A percentile compares a stretch with the other conserved stretches of the same genome.
Conservation (phyloP, 2,329 filamentous ascomycete species). For the Cercospora zeina region DNA sequence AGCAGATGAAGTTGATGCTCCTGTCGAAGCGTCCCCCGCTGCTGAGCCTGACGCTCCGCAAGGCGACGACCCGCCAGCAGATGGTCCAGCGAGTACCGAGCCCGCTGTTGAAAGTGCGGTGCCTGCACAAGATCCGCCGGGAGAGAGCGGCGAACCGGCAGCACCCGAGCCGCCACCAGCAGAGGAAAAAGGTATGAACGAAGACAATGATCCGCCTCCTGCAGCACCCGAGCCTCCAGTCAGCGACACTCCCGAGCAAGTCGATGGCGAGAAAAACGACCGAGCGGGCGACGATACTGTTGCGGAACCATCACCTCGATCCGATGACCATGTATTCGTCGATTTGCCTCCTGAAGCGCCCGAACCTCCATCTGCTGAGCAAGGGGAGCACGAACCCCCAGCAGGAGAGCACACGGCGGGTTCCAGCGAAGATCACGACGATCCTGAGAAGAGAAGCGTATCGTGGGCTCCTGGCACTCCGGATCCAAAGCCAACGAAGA, state of each 20-base stretch:
- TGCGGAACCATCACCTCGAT: not conserved
- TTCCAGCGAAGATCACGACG: constrained; percentile 21
- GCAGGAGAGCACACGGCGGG: not conserved
- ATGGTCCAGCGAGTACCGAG: not conserved
- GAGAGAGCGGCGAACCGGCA: not conserved
- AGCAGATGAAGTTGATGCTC: not conserved
- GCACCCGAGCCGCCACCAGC: not conserved
- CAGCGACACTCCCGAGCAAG: not conserved
- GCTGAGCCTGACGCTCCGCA: not conserved
- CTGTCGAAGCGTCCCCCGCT: not conserved
- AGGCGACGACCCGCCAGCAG: not conserved
- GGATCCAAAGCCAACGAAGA: constrained; percentile 31
- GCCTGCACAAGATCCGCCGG: not conserved
- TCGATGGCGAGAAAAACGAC: not conserved
- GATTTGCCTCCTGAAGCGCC: constrained; percentile 20
- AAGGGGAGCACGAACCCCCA: not conserved
- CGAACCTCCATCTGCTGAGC: not conserved
- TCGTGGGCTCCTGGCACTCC: constrained; percentile 36
- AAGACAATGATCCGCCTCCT: not conserved
- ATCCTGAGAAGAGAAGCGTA: constrained; percentile 33
- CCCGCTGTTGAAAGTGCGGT: not conserved
- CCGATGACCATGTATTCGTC: not conserved
- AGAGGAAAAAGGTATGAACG: not conserved
- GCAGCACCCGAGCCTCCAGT: not conserved
- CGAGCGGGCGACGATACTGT: not conserved